A percentile compares a stretch with the other conserved stretches of the same genome.
phyloP scores from a whole-genome alignment of 2,329 filamentous ascomycete genomes.

The Tolypocladium inflatum region DNA sequence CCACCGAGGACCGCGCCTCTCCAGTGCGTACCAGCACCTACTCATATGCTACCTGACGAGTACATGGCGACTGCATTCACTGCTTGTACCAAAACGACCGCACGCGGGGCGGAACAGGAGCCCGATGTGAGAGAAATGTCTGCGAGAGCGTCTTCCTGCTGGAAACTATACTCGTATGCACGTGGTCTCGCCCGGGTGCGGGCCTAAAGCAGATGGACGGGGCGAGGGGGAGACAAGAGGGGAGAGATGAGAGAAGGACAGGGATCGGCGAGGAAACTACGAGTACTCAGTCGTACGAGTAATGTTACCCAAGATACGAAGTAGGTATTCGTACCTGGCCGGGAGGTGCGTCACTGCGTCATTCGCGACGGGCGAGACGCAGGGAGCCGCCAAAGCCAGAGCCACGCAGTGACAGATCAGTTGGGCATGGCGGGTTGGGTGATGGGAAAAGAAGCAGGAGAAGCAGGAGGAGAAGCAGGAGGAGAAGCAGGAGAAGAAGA shows the following conservation, averaged over 20 bases:
- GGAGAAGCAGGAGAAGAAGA: neutral
- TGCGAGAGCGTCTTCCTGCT: neutral
- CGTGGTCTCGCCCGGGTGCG: neutral
- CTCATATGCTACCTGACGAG: neutral
- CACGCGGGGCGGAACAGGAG: neutral
- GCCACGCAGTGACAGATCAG: neutral
- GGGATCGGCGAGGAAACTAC: neutral
- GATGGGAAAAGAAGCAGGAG: neutral
- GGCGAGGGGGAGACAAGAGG: neutral
- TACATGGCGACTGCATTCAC: neutral
- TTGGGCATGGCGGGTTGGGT: neutral
- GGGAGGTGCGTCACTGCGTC: neutral
- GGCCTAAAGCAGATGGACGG: neutral
- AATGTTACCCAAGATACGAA: no score
- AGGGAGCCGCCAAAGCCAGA: neutral
- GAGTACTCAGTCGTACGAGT: no score
- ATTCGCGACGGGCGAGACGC: neutral
- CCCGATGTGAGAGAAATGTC: neutral
- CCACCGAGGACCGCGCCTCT: neutral
- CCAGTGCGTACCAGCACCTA: neutral
- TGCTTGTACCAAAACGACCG: neutral
- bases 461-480: neutral
- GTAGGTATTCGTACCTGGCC: neutral
- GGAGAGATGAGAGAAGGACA: neutral
- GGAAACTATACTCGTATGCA: neutral